Evolutionary conservation across 2,329 filamentous ascomycete genomes (phyloP).

Genomic region (Hirsutella thompsonii): DNA sequence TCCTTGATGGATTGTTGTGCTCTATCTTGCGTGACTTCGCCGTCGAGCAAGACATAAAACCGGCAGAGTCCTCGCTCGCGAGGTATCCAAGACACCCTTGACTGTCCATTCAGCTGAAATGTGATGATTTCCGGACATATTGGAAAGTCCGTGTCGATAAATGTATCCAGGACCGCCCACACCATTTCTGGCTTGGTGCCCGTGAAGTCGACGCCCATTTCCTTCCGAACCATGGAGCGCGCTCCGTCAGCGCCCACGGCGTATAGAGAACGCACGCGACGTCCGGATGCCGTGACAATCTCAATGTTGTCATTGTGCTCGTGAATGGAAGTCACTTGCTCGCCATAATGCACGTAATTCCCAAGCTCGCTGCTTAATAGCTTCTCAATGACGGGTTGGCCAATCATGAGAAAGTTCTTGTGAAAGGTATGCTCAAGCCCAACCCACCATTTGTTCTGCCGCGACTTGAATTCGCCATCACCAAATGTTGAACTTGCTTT

Average conservation of each 20-base stretch:
- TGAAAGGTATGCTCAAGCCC: constrained; percentile 28
- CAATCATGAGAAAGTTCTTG: constrained; percentile 37
- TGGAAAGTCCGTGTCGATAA: constrained; percentile 35
- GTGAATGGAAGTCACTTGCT: constrained; percentile 33
- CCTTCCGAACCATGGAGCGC: constrained; percentile 29
- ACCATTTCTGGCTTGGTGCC: constrained; percentile 36
- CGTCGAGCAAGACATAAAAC: constrained; percentile 33
- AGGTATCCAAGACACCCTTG: constrained; percentile 34
- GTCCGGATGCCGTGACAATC: constrained; percentile 18
- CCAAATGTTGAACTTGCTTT: constrained; percentile 33
- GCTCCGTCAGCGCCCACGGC: constrained; percentile 40
- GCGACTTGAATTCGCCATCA: constrained; percentile 31
- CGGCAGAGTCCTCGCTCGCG: constrained; percentile 31
- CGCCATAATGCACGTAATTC: constrained; percentile 20
- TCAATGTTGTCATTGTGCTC: constrained; percentile 38
- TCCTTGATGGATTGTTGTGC: constrained; percentile 27
- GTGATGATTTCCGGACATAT: constrained; percentile 32
- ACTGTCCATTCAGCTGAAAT: constrained; percentile 30
- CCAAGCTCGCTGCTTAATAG: constrained; percentile 22
- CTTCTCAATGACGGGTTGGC: constrained; percentile 31
- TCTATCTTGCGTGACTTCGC: constrained; percentile 25
- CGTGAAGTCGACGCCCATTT: constrained; percentile 25
- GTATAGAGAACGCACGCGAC: constrained; percentile 23
- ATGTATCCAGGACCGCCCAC: constrained; percentile 34
- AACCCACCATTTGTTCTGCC: constrained; percentile 34